Base-by-base conservation (phyloP, 2,329 filamentous ascomycete genomes). In the Penicillium sp. region DNA sequence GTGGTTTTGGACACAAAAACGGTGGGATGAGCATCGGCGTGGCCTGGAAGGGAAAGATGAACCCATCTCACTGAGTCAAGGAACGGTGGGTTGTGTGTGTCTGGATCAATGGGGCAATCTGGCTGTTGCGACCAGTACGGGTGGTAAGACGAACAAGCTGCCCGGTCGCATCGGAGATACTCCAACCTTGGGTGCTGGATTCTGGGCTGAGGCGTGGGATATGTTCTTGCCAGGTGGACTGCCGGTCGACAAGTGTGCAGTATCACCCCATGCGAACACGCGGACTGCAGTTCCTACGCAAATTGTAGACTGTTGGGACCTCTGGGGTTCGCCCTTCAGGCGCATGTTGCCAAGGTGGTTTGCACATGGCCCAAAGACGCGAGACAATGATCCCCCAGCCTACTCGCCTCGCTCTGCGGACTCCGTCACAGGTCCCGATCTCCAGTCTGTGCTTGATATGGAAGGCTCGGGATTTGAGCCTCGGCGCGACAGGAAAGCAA, bases 141-240 rank as follows among this genome's bases (percentile, higher is more conserved):
- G 90, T 4, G 90, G 90, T 0, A 66, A 95, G 66, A 95, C 90
- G 24, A 95, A 95, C 66, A 95, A 95, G 72, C 71, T 91, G 46
- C 86, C 87, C 0, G 90, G 89, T 0, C 76, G 90, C 18, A 84
- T 95, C 53, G 90, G 90, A 0, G 90, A 95, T 64, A 95, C 90
- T 9, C 89, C 90, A 0, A 85, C 85, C 0, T 73, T 90, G 0
- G 90, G 90, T 0, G 86, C 89, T 1, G 90, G 90, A 0, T 95
- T 90, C 67, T 95, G 89, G 88, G 88, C 90, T 0, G 90, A 94
- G 64, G 81, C 90, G 57, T 95, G 88, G 88, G 67, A 69, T 6
- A 68, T 73, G 2, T 38, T 47, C 24, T 32, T 25, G n/a, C 34
- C 24, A 26, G 11, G 37, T 11, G 34, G 39, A 1, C 24, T 6